Conservation (phyloP, 202 grass and related monocot genomes). For the Panicum hallii region DNA sequence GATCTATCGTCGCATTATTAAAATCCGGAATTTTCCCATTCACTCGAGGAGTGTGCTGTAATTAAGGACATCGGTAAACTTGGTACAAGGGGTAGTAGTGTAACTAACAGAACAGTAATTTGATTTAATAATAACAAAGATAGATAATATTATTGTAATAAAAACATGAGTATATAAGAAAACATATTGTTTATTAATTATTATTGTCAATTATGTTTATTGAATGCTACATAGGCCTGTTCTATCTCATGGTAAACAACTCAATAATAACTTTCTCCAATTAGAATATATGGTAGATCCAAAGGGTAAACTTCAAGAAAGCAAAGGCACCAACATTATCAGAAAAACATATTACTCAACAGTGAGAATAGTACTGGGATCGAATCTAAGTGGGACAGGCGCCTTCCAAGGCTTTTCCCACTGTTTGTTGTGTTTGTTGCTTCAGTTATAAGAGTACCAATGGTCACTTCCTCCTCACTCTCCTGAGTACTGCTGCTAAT, state of each 20-base stretch:
- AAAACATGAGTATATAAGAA: not conserved
- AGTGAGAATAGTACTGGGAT: conserved; percentile 73
- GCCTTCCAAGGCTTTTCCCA: conserved; percentile 78
- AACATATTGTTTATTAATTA: not conserved
- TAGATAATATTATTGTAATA: conserved; percentile 1
- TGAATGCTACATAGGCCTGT: not conserved
- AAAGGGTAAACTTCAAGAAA: conserved; percentile 43
- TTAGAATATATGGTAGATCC: conserved; percentile 21
- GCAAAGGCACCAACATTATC: not conserved
- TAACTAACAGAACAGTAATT: not conserved
- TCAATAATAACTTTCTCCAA: not conserved
- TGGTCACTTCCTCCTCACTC: conserved; percentile 78
- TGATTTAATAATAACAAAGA: conserved; percentile 15
- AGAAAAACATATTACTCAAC: conserved; percentile 7
- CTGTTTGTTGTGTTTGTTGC: conserved; percentile 63
- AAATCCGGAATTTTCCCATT: conserved; percentile 96
- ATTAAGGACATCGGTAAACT: conserved; percentile 53
- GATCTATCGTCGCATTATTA: conserved; percentile 89
- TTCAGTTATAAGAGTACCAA: conserved; percentile 81
- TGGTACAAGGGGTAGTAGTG: conserved; percentile 5
- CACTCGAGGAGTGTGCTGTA: conserved; percentile 95
- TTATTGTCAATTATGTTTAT: conserved; percentile 8
- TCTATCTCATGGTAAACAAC: conserved; percentile 34
- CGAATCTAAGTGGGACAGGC: conserved; percentile 95
- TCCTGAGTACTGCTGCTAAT: conserved; percentile 81